These are phyloP conservation scores for Chlorociboria aeruginascens DNA, from an alignment of 495 filamentous ascomycete genomes.

Conservation along the genomic window DNA sequence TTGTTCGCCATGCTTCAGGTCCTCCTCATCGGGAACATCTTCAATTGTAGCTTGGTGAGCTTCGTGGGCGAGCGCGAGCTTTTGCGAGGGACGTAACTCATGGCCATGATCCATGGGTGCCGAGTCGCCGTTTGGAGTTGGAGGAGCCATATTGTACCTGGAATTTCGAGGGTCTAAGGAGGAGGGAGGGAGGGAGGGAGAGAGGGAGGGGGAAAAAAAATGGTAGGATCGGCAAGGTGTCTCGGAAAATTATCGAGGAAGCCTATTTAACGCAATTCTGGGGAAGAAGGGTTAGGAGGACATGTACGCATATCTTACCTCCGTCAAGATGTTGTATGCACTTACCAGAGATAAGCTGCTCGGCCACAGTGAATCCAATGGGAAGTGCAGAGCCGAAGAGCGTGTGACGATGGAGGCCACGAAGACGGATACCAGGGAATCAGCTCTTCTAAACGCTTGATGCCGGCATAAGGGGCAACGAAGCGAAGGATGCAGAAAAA, in stretches of 20 bases:
- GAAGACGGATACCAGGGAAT: conserved; percentile 7
- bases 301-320: no score
- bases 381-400: conserved; percentile 4
- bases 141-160: conserved; percentile 12
- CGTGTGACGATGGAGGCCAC: conserved; percentile 17
- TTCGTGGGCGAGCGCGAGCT: conserved; percentile 66
- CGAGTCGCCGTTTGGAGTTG: conserved; percentile 1
- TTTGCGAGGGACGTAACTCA: conserved; percentile 51
- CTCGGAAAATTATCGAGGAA: no score
- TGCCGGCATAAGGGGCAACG: conserved; percentile 14
- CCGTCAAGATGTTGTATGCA: not conserved
- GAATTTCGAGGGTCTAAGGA: not conserved
- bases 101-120: conserved; percentile 20
- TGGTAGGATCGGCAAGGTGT: not conserved
- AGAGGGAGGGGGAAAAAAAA: not conserved
- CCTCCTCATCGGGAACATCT: conserved; percentile 71
- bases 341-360: conserved; percentile 4
- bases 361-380: conserved; percentile 1
- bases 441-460: conserved; percentile 5
- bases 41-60: conserved; percentile 62
- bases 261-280: no score
- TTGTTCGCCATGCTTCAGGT: conserved; percentile 39
- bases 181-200: not conserved
- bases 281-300: no score
- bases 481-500: conserved; percentile 3